A percentile compares a stretch with the other conserved stretches of the same genome.
Conservation (phyloP, 2,329 filamentous ascomycete species). For the Trichophyton verrucosum region DNA sequence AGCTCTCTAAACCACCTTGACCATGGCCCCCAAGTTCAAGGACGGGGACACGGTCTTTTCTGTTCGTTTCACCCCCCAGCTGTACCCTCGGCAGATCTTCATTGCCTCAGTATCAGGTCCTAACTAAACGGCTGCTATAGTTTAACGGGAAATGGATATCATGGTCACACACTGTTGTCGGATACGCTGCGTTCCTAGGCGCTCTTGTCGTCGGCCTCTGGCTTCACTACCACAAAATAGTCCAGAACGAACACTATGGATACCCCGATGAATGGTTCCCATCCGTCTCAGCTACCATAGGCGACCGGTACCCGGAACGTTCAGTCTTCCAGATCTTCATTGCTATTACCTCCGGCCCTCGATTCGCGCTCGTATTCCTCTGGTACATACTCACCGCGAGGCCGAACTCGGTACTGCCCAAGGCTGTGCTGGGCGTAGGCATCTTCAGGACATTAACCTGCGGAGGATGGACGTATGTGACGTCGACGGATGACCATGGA, state of each 20-base stretch:
- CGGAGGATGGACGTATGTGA: constrained; percentile 96
- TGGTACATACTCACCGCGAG: constrained; percentile 83
- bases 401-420: constrained; percentile 62
- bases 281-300: constrained; percentile 91
- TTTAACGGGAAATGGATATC: constrained; percentile 84
- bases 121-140: constrained; percentile 22
- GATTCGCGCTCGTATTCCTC: constrained; percentile 78
- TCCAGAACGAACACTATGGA: constrained; percentile 90
- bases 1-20: constrained; percentile 15
- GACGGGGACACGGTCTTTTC: constrained; percentile 51
- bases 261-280: constrained; percentile 96
- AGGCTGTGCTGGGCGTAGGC: constrained; percentile 67
- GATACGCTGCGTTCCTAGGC: constrained; percentile 74
- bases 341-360: constrained; percentile 84
- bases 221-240: constrained; percentile 93
- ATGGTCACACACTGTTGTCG: constrained; percentile 70
- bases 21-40: constrained; percentile 50
- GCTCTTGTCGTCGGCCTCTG: constrained; percentile 67
- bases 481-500: constrained; percentile 93
- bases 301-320: constrained; percentile 90
- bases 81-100: not conserved
- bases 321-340: constrained; percentile 98
- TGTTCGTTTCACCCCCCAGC: constrained; percentile 32
- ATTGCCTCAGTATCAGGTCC: not conserved
- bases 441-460: constrained; percentile 84